Percentiles rank a stretch among this genome's conserved stretches.
phyloP scores from a whole-genome alignment of 2,329 filamentous ascomycete genomes.

The Huntiella bhutanensis region DNA sequence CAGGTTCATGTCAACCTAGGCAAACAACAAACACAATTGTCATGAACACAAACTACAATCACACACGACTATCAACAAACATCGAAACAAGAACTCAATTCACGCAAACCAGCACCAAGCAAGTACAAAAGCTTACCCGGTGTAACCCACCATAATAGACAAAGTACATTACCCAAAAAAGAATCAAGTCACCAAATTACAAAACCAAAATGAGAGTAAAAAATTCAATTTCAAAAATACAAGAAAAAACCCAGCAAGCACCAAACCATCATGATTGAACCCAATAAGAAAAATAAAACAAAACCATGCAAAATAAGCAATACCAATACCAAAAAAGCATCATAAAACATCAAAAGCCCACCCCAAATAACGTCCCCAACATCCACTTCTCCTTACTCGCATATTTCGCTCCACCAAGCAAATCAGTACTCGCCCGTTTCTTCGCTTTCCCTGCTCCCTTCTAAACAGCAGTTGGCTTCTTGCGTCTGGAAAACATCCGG shows the following conservation, averaged over 20 bases:
- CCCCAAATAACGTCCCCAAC: not conserved
- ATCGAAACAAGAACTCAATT: no score
- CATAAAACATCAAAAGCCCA: constrained; percentile 1
- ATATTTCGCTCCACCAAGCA: not conserved
- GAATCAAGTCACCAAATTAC: not conserved
- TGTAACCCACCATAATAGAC: not conserved
- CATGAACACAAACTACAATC: no score
- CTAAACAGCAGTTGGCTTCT: constrained; percentile 9
- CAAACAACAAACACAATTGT: no score
- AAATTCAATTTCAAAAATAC: not conserved
- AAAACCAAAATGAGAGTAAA: not conserved
- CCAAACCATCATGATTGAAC: constrained; percentile 2
- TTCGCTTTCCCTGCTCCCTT: not conserved
- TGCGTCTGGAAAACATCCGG: constrained; percentile 11
- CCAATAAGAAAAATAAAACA: not conserved
- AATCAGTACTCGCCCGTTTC: not conserved
- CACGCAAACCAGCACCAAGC: no score
- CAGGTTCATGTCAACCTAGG: no score
- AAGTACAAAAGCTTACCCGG: no score
- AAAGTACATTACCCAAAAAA: not conserved
- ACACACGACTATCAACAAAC: no score
- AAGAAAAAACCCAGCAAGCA: not conserved
- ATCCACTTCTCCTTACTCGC: not conserved
- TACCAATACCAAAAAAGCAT: constrained; percentile 2
- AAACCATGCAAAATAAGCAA: constrained; percentile 1